Percentiles rank a stretch among this genome's conserved stretches.
Evolutionary conservation across 192 early-diverging fungal genomes (phyloP).

Genomic region (Coemansia sp.): DNA sequence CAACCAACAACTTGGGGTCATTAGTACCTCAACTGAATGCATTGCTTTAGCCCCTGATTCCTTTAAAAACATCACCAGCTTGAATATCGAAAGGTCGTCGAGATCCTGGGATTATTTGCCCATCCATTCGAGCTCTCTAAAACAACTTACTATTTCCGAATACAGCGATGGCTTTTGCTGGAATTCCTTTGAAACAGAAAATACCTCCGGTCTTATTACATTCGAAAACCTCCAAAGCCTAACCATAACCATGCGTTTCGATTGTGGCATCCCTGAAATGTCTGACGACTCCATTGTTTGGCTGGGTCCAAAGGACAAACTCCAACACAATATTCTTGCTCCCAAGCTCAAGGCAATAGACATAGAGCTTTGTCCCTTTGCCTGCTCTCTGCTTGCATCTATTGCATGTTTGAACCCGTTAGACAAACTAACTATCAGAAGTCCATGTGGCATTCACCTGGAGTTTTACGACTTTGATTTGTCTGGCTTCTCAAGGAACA

Average conservation of each 20-base stretch:
- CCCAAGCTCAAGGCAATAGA: background rate
- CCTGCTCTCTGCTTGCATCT: background rate
- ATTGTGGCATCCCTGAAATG: background rate
- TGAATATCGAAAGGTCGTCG: background rate
- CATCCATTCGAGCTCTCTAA: background rate
- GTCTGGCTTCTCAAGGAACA: background rate
- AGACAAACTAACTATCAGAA: background rate
- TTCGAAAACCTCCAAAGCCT: background rate
- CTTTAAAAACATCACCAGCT: background rate
- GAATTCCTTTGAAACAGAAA: background rate
- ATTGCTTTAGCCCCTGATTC: background rate
- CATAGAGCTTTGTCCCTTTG: background rate
- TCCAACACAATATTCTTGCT: background rate
- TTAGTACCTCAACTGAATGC: background rate
- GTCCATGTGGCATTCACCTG: background rate
- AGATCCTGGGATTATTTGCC: background rate
- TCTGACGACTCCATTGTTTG: background rate
- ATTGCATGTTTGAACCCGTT: background rate
- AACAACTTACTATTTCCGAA: background rate
- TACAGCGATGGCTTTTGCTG: conserved; percentile 4
- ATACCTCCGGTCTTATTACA: background rate
- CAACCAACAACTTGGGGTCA: background rate
- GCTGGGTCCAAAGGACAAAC: background rate
- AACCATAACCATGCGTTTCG: background rate
- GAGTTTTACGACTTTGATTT: background rate